Percentiles rank a stretch among this genome's conserved stretches.
These are phyloP conservation scores for Colletotrichum eleusines DNA, from an alignment of 2,329 filamentous ascomycete species.

Conservation along the genomic window DNA sequence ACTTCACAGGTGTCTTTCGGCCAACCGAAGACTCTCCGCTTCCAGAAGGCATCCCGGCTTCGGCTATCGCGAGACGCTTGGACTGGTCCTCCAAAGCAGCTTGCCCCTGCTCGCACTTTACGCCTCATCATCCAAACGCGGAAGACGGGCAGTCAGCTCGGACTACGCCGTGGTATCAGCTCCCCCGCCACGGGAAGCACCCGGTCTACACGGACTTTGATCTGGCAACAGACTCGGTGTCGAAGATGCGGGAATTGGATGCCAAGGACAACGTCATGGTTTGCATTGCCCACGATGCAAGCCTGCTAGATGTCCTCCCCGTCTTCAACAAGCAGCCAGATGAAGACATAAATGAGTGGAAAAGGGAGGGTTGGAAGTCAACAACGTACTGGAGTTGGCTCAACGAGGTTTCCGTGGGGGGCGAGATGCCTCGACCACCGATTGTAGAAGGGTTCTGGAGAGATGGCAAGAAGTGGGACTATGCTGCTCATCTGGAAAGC, in stretches of 20 bases:
- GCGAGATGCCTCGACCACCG: slow-evolving; percentile 16
- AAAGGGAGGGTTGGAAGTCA: slow-evolving; percentile 17
- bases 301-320: slow-evolving; percentile 29
- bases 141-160: background rate
- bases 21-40: slow-evolving; percentile 13
- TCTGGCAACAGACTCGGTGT: slow-evolving; percentile 20
- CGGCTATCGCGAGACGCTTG: slow-evolving; percentile 7
- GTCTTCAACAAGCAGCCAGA: slow-evolving; percentile 33
- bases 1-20: slow-evolving; percentile 40
- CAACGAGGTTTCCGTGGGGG: slow-evolving; percentile 30
- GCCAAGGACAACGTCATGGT: slow-evolving; percentile 32
- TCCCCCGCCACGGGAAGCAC: slow-evolving; percentile 9
- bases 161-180: slow-evolving; percentile 25
- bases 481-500: slow-evolving; percentile 8
- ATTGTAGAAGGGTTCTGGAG: slow-evolving; percentile 36
- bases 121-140: slow-evolving; percentile 25
- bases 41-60: slow-evolving; percentile 19
- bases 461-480: slow-evolving; percentile 35
- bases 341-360: slow-evolving; percentile 35
- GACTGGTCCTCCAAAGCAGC: slow-evolving; percentile 20
- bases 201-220: slow-evolving; percentile 31
- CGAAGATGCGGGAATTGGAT: slow-evolving; percentile 39
- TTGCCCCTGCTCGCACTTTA: slow-evolving; percentile 35
- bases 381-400: slow-evolving; percentile 39
- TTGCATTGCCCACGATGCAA: slow-evolving; percentile 36